These are phyloP conservation scores for Selaginella tamariscina DNA, from an alignment of 75 land plant genomes.

Conservation along the genomic window DNA sequence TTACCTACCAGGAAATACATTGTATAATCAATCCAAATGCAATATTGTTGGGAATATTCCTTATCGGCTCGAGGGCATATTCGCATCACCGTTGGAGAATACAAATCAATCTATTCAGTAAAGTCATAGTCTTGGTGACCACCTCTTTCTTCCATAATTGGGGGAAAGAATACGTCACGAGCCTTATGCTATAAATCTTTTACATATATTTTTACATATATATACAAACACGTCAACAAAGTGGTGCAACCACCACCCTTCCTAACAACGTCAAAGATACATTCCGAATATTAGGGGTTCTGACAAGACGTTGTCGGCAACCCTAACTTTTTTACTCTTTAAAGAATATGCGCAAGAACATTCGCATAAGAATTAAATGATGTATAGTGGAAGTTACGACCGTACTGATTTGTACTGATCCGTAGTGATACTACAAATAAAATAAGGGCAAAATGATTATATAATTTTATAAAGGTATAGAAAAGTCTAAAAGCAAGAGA, in stretches of 20 bases:
- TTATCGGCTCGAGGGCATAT: background rate
- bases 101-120: background rate
- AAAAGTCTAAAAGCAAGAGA: background rate
- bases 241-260: background rate
- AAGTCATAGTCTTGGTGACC: background rate
- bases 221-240: background rate
- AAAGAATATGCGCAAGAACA: background rate
- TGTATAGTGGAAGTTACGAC: too few relatives aligned
- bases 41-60: background rate
- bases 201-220: background rate
- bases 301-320: background rate
- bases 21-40: background rate
- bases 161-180: background rate
- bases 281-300: background rate
- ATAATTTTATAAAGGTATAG: background rate
- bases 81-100: background rate
- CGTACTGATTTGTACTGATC: too few relatives aligned
- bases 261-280: background rate
- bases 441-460: background rate
- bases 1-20: background rate
- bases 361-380: too few relatives aligned
- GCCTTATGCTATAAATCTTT: background rate
- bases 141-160: background rate
- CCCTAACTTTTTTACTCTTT: background rate
- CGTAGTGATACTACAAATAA: background rate